Percentiles rank a stretch among this genome's conserved stretches.
These are phyloP conservation scores for Acorus calamus DNA, from an alignment of 106 monocot species.

Conservation along the genomic window DNA sequence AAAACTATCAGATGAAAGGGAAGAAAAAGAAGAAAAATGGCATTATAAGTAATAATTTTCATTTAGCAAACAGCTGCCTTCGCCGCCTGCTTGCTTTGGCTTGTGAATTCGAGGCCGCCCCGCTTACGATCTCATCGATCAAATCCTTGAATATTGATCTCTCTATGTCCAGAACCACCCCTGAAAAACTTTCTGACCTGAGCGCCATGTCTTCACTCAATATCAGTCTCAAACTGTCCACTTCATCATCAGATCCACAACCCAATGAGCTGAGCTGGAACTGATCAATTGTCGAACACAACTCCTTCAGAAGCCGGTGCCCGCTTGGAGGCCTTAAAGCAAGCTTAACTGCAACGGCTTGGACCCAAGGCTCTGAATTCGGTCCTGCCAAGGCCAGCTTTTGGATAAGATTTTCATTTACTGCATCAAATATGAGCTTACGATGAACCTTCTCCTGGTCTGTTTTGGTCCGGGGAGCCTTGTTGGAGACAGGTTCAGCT, in stretches of 20 bases:
- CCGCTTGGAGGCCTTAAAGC: conserved; percentile 8
- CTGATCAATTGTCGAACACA: conserved; percentile 50
- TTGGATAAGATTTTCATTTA: conserved; percentile 48
- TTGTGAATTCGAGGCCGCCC: not conserved
- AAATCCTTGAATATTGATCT: conserved; percentile 71
- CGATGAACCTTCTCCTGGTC: conserved; percentile 35
- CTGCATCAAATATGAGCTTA: conserved; percentile 52
- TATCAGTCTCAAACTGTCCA: conserved; percentile 11
- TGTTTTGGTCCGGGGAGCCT: conserved; percentile 1
- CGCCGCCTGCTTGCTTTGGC: conserved; percentile 11
- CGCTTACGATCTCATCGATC: conserved; percentile 49
- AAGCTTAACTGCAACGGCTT: conserved; percentile 7
- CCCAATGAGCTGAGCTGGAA: conserved; percentile 10
- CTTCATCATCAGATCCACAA: conserved; percentile 6
- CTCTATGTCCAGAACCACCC: conserved; percentile 51
- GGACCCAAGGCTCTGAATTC: not conserved
- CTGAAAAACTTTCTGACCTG: conserved; percentile 23
- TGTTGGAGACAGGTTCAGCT: conserved; percentile 12
- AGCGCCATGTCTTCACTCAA: conserved; percentile 21
- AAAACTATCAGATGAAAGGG: no score
- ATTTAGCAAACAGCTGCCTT: conserved; percentile 30
- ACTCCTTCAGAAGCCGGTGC: conserved; percentile 28
- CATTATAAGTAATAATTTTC: not conserved
- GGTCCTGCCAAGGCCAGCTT: conserved; percentile 16
- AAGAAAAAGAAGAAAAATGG: not conserved